Percentiles rank a stretch among this genome's conserved stretches.
phyloP scores from a whole-genome alignment of 2,329 filamentous ascomycete genomes.

The Talaromyces marneffei region DNA sequence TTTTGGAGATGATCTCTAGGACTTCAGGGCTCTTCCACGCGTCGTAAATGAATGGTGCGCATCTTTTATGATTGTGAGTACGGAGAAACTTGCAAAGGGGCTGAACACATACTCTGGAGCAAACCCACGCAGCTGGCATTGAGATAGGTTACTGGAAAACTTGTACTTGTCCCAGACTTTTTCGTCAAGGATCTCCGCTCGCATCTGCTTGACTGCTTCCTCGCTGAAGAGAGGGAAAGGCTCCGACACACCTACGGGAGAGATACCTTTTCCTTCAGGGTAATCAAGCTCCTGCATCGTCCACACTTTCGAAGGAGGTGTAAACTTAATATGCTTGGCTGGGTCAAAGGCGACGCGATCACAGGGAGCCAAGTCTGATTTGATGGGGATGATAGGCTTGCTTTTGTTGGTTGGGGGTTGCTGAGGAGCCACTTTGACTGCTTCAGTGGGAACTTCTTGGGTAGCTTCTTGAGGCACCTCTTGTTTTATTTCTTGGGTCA shows the following conservation, averaged over 20 bases:
- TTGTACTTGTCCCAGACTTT: slow-evolving; percentile 53
- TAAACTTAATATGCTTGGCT: slow-evolving; percentile 51
- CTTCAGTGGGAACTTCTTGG: neutral
- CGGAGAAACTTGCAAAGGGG: neutral
- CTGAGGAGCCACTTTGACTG: slow-evolving; percentile 9
- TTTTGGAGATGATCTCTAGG: slow-evolving; percentile 45
- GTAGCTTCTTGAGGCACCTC: neutral
- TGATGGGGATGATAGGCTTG: slow-evolving; percentile 26
- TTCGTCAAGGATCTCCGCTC: slow-evolving; percentile 55
- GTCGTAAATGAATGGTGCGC: slow-evolving; percentile 60
- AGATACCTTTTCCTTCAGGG: slow-evolving; percentile 52
- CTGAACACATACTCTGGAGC: slow-evolving; percentile 47
- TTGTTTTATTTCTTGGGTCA: neutral
- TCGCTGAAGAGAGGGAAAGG: slow-evolving; percentile 59
- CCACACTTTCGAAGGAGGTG: slow-evolving; percentile 47
- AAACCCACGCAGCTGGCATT: slow-evolving; percentile 52
- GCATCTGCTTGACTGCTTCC: slow-evolving; percentile 57
- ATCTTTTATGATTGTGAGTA: slow-evolving; percentile 31
- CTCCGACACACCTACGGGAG: slow-evolving; percentile 58
- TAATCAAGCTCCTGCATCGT: slow-evolving; percentile 60
- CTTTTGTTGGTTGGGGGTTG: slow-evolving; percentile 21
- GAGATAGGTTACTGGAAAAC: slow-evolving; percentile 55
- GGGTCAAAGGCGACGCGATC: slow-evolving; percentile 46
- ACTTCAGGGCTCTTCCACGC: slow-evolving; percentile 53
- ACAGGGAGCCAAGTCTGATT: slow-evolving; percentile 18